A percentile compares a stretch with the other conserved stretches of the same genome.
Evolutionary conservation across 1,139 yeast species (phyloP).

Genomic region (Saccharomyces hybrid): DNA sequence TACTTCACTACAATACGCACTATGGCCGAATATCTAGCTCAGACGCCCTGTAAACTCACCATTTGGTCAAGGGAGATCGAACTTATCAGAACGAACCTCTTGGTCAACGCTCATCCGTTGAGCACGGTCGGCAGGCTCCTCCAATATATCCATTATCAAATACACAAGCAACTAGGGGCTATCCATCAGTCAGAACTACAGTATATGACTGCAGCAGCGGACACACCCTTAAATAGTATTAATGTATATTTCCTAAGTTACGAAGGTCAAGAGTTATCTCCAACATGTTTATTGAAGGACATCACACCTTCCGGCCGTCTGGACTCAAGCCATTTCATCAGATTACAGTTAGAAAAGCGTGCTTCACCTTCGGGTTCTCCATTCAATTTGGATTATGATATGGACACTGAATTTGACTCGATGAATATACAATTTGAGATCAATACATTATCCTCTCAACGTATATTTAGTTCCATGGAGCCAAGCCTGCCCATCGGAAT

Average conservation of each 20-base stretch:
- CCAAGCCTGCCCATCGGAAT: slow-evolving; percentile 10
- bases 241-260: slow-evolving; percentile 7
- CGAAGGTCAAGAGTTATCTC: slow-evolving; percentile 7
- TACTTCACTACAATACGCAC: too few species aligned
- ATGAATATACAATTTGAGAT: slow-evolving; percentile 17
- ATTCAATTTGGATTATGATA: slow-evolving; percentile 12
- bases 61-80: too few species aligned
- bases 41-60: too few species aligned
- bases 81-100: too few species aligned
- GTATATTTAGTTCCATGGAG: slow-evolving; percentile 3
- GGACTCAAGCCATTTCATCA: slow-evolving; percentile 9
- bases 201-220: too few species aligned
- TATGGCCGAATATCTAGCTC: too few species aligned
- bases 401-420: slow-evolving; percentile 13
- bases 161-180: too few species aligned
- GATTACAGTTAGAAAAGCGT: slow-evolving; percentile 12
- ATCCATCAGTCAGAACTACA: too few species aligned
- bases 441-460: slow-evolving; percentile 1
- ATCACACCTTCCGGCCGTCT: slow-evolving; percentile 8
- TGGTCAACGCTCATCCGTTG: too few species aligned
- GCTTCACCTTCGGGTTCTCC: slow-evolving; percentile 3
- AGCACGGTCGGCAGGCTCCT: too few species aligned
- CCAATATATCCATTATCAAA: too few species aligned
- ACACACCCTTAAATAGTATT: background rate
- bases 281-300: slow-evolving; percentile 10